phyloP scores from a whole-genome alignment of 495 filamentous ascomycete genomes.

The Geopyxis carbonaria region DNA sequence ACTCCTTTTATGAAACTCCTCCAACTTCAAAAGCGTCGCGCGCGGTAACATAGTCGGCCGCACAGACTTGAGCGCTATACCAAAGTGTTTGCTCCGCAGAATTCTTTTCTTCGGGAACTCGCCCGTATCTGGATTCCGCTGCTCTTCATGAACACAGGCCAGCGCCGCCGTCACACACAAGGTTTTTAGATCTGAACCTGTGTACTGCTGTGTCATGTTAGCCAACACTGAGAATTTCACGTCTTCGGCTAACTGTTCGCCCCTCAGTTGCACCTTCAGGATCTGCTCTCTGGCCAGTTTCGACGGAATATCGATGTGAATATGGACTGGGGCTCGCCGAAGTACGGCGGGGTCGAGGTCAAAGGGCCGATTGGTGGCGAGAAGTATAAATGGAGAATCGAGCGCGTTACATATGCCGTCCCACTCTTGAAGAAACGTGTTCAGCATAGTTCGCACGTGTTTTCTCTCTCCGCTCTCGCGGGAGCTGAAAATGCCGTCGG shows the following conservation, averaged over 20 bases:
- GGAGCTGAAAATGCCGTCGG: constrained; percentile 92
- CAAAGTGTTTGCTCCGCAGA: not conserved
- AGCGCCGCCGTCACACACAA: constrained; percentile 16
- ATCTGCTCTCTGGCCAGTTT: constrained; percentile 7
- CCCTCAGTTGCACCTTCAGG: constrained; percentile 9
- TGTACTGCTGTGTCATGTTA: constrained; percentile 7
- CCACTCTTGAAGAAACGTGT: constrained; percentile 89
- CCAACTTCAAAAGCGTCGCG: too few species aligned
- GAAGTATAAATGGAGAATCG: constrained; percentile 97
- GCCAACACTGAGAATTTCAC: constrained; percentile 5
- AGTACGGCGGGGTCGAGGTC: constrained; percentile 90
- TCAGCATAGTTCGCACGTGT: constrained; percentile 96
- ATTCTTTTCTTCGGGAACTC: not conserved
- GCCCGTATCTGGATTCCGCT: not conserved
- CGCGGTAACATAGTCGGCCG: constrained; percentile 3
- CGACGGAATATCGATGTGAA: constrained; percentile 14
- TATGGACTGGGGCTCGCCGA: constrained; percentile 33
- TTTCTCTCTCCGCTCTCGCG: constrained; percentile 96
- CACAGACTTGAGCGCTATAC: not conserved
- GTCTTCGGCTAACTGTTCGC: constrained; percentile 6
- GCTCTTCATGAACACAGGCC: constrained; percentile 1
- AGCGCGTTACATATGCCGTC: constrained; percentile 94
- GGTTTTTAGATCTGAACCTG: constrained; percentile 22
- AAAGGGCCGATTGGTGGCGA: constrained; percentile 95
- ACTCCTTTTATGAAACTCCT: too few species aligned